Base-by-base conservation (phyloP, 2,329 filamentous ascomycete species). In the Chaetomium olivaceum region DNA sequence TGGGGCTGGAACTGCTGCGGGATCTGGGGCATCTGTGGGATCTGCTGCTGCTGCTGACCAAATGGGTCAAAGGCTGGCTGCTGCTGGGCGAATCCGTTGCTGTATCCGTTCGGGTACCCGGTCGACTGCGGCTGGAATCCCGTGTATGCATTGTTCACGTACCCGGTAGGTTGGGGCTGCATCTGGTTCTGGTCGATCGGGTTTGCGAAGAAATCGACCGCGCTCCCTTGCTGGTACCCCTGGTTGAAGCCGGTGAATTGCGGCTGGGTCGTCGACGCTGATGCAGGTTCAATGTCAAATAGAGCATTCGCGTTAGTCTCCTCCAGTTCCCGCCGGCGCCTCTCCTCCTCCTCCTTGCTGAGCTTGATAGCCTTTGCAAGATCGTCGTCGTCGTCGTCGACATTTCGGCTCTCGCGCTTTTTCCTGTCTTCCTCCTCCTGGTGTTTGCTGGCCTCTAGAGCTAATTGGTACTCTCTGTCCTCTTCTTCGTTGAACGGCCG, bases 121-220 rank as follows among this genome's bases (percentile, higher is more conserved):
- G 84, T 83, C 19, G 79, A 58, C 64, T 73, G 71, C 19, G 68
- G 48, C 48, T 84, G 79, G 73, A 79, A 85, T 11, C 82, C 83
- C 21, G 84, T 86, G 69, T 86, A 88, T 31, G 82, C 80, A 69
- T 85, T 84, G 62, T 78, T 76, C 77, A 87, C 80, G 71, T 81
- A 91, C n/a, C 92, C 92, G 0, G 92, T 96, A 3, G 87, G 90
- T 76, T 97, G 93, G 54, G 87, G 85, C 76, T 92, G 88, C 71
- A 90, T 84, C 76, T 93, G 89, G 71, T 89, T 84, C 75, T 91
- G 89, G 72, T 94, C 91, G 73, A 98, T 90, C 14, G 93, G 92
- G 77, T 99, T 99, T 66, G 94, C 95, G 73, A 96, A 95, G 87
- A 96, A 98, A 79, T 99, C 95, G 21, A 99, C 95, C 14, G 92